phyloP scores from a whole-genome alignment of 179 eudicot genomes.

The Gypsophila paniculata region DNA sequence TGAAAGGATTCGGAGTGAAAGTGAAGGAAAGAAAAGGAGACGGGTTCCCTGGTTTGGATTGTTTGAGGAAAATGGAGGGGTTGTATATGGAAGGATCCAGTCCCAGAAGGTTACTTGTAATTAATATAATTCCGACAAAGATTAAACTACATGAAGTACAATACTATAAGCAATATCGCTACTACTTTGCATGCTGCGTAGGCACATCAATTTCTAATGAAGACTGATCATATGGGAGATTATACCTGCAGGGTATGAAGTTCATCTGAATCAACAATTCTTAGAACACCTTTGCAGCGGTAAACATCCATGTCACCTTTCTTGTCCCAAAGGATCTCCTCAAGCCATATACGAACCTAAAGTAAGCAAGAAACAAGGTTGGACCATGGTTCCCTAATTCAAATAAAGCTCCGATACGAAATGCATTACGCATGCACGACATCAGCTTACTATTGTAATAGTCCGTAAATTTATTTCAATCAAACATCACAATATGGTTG shows the following conservation, averaged over 20 bases:
- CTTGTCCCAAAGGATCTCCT: constrained; percentile 96
- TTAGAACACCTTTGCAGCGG: constrained; percentile 87
- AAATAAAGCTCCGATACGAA: background rate
- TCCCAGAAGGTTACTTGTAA: too few relatives aligned
- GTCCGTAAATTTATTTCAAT: too few relatives aligned
- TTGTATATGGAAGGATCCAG: too few relatives aligned
- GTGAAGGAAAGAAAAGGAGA: too few relatives aligned
- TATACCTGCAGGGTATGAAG: constrained; percentile 86
- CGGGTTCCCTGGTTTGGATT: too few relatives aligned
- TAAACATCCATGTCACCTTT: constrained; percentile 77
- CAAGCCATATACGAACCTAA: constrained; percentile 80
- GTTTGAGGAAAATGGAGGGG: too few relatives aligned
- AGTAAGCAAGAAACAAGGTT: background rate
- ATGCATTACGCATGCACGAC: too few relatives aligned
- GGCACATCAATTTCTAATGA: background rate
- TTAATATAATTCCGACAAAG: too few relatives aligned
- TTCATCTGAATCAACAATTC: constrained; percentile 52
- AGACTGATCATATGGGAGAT: background rate
- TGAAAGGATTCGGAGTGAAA: too few relatives aligned
- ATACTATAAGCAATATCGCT: background rate
- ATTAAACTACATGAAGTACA: background rate
- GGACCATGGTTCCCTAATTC: background rate
- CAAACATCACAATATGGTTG: too few relatives aligned
- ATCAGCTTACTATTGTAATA: too few relatives aligned
- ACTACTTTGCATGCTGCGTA: background rate